Evolutionary conservation across 257 asterid genomes (phyloP).

Genomic region (Nicotiana noctiflora): DNA sequence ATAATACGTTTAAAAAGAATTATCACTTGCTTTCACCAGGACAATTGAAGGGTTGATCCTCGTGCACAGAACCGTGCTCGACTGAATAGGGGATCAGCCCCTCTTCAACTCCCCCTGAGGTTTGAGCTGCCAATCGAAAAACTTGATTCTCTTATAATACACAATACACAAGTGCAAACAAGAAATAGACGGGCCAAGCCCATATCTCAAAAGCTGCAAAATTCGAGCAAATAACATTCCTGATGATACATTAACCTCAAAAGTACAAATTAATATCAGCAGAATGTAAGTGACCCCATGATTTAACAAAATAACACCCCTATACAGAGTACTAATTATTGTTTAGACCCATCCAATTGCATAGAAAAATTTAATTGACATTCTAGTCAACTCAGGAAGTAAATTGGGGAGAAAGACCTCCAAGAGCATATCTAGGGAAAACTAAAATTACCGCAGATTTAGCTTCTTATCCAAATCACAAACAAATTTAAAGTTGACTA

Average conservation of each 20-base stretch:
- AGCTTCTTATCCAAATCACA: not conserved
- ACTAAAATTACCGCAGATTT: not conserved
- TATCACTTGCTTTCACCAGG: slow-evolving; percentile 19
- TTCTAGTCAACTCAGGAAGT: not conserved
- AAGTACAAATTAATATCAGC: not conserved
- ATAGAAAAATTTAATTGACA: not conserved
- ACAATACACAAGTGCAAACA: not conserved
- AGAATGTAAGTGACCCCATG: not conserved
- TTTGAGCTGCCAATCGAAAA: slow-evolving; percentile 17
- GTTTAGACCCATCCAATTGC: not conserved
- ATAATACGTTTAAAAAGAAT: not conserved
- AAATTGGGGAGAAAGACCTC: not conserved
- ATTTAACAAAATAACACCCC: not conserved
- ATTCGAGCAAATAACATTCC: not conserved
- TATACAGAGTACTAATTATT: not conserved
- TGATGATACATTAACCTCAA: not conserved
- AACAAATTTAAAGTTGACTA: not conserved
- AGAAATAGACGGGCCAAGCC: not conserved
- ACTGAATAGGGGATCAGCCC: not conserved
- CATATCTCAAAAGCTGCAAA: not conserved
- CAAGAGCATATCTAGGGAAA: not conserved
- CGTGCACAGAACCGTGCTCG: slow-evolving; percentile 19
- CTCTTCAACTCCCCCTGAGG: not conserved
- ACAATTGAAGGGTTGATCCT: slow-evolving; percentile 32
- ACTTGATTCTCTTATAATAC: slow-evolving; percentile 17